phyloP scores from a whole-genome alignment of 768 basidiomycete genomes.

The Lentinula edodes region DNA sequence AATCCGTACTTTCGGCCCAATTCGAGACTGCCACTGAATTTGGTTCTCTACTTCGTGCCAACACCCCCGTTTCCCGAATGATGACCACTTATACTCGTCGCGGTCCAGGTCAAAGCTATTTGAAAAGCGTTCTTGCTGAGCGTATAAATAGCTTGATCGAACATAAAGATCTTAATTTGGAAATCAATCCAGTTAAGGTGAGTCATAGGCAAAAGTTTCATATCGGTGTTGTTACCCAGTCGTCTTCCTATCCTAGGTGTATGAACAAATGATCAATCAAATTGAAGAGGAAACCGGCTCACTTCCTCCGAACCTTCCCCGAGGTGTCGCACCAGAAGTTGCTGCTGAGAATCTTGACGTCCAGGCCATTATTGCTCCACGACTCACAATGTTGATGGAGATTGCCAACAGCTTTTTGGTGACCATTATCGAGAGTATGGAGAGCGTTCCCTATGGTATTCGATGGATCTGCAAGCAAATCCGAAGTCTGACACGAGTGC shows the following conservation, averaged over 20 bases:
- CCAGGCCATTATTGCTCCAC: slow-evolving; percentile 95
- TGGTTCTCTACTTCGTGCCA: slow-evolving; percentile 95
- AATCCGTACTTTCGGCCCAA: slow-evolving; percentile 96
- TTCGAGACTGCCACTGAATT: slow-evolving; percentile 99
- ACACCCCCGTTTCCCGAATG: slow-evolving; percentile 99
- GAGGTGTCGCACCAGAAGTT: slow-evolving; percentile 91
- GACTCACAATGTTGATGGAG: slow-evolving; percentile 99
- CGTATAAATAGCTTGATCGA: slow-evolving; percentile 98
- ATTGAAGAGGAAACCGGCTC: slow-evolving; percentile 97
- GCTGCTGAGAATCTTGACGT: slow-evolving; percentile 94
- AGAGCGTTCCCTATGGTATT: slow-evolving; percentile 98
- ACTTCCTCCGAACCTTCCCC: slow-evolving; percentile 84
- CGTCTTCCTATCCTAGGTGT: slow-evolving; percentile 54
- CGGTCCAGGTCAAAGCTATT: slow-evolving; percentile 96
- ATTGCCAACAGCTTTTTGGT: slow-evolving; percentile 97
- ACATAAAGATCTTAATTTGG: slow-evolving; percentile 98
- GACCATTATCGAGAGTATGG: slow-evolving; percentile 98
- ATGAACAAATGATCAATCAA: slow-evolving; percentile 99
- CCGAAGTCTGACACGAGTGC: slow-evolving; percentile 87
- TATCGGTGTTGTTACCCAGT: not conserved
- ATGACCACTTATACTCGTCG: slow-evolving; percentile 99
- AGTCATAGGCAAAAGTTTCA: slow-evolving; percentile 6
- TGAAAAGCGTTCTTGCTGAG: slow-evolving; percentile 96
- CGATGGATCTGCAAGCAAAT: slow-evolving; percentile 99
- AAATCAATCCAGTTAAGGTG: slow-evolving; percentile 98